Evolutionary conservation across 108 stramenopile species (phyloP), one percentile per base, ranked within the genome.

Genomic region (Seminavis robusta): DNA sequence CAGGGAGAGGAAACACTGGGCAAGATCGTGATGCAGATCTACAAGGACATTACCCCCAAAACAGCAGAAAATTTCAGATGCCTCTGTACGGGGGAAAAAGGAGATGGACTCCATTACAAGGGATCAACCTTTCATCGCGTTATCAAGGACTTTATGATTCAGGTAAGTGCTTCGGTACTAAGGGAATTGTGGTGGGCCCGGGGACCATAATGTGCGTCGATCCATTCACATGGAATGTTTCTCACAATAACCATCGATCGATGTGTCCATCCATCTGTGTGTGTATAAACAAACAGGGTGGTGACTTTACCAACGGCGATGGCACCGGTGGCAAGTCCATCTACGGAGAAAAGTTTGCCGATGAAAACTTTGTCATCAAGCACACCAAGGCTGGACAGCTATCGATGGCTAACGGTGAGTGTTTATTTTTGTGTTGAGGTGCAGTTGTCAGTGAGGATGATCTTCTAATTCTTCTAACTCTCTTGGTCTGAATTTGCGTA

Each of bases 41-140:
- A 92, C 66, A 88, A 73, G 5, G 95, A 98, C 47, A 69, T 88
- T 21, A 80, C 79, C 6, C 99, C 99, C 6, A 97, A 95, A 56
- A 99, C 99, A 36, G 95, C 96, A 7, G 94, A 97, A 52, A 99
- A 99, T 69, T 99, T 99, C 73, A 59, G 88, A 41, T 57, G 72
- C 34, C 63, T 99, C 28, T 99, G 98, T 63, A 97, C 96, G 23
- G 98, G 98, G 19, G 95, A 99, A 64, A 84, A 88, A 69, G 92
- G 95, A 21, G 44, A 45, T 2, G 83, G 84, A 7, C 59, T 97
- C 37, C 87, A 94, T 61, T 98, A 76, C 88, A 94, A 95, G 77
- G 92, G 90, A 39, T 84, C 71, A 54, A 65, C 76, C 0, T 96
- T 98, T 77, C 97, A 98, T 60, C 90, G 97, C 20, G 84, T 97